phyloP scores from a whole-genome alignment of 495 filamentous ascomycete genomes.

The Acidiella bohemica region DNA sequence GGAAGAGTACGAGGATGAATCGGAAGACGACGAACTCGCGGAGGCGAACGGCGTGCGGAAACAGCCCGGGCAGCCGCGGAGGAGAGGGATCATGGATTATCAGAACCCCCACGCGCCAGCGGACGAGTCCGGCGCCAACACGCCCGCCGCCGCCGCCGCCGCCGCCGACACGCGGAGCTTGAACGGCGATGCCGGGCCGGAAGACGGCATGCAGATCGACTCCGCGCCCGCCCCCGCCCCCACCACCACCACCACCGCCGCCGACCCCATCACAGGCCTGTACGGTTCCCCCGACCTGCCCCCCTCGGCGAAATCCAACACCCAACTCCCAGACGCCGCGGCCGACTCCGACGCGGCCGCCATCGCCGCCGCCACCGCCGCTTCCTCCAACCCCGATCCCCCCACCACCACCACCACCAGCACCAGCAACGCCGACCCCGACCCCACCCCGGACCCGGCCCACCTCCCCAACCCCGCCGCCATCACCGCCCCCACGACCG shows the following conservation, averaged over 20 bases:
- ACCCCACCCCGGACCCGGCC: too few relatives aligned
- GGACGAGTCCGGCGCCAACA: constrained; percentile 47
- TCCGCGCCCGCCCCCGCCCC: neutral
- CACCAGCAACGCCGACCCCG: too few relatives aligned
- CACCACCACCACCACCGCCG: neutral
- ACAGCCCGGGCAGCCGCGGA: constrained; percentile 45
- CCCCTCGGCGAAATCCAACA: too few relatives aligned
- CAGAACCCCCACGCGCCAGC: constrained; percentile 45
- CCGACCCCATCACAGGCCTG: too few relatives aligned
- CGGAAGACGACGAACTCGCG: constrained; percentile 54
- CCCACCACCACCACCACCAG: too few relatives aligned
- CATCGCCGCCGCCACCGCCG: too few relatives aligned
- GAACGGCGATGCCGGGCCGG: constrained; percentile 39
- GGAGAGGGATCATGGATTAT: constrained; percentile 58
- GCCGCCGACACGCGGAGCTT: constrained; percentile 32
- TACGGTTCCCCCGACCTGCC: too few relatives aligned
- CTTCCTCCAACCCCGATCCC: too few relatives aligned
- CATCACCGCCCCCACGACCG: too few relatives aligned
- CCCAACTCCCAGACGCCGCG: too few relatives aligned
- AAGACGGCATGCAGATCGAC: constrained; percentile 25
- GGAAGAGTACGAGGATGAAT: constrained; percentile 55
- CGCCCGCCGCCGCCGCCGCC: constrained; percentile 35
- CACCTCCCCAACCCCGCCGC: too few relatives aligned
- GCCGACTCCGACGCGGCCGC: too few relatives aligned
- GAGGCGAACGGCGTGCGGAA: constrained; percentile 54